These are phyloP conservation scores for Aspergillus mulundensis DNA, from an alignment of 495 filamentous ascomycete species.

Conservation along the genomic window DNA sequence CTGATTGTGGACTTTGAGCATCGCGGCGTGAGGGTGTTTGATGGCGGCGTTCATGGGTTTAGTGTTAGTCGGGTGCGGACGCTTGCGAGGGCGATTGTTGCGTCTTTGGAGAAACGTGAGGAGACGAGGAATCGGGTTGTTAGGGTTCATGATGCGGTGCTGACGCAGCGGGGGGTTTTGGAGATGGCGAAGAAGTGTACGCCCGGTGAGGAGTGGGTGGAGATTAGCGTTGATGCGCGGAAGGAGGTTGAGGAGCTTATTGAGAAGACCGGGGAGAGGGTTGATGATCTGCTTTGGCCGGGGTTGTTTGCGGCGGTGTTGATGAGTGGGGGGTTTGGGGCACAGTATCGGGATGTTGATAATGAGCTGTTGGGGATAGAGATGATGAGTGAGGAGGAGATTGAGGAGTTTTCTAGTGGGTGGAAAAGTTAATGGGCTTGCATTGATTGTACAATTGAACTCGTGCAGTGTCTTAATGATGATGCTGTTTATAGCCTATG, in stretches of 20 bases:
- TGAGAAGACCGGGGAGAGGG: background rate
- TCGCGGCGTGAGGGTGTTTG: background rate
- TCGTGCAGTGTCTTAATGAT: too few relatives aligned
- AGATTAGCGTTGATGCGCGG: background rate
- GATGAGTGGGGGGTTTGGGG: background rate
- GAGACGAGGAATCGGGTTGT: constrained; percentile 6
- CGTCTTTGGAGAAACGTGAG: background rate
- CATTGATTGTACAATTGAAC: background rate
- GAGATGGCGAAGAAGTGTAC: constrained; percentile 1
- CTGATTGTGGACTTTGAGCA: background rate
- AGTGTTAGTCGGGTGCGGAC: background rate
- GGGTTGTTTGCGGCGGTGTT: constrained; percentile 1
- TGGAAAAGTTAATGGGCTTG: background rate
- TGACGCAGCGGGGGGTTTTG: background rate
- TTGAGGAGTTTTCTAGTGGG: background rate
- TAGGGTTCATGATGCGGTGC: background rate
- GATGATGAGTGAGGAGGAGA: background rate
- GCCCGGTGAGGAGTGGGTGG: background rate
- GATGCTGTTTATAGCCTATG: too few relatives aligned
- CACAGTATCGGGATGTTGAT: background rate
- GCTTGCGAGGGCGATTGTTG: constrained; percentile 2
- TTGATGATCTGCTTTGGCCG: background rate
- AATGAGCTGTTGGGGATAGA: constrained; percentile 8
- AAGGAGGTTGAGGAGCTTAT: background rate
- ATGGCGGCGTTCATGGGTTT: background rate